Evolutionary conservation across 192 early-diverging fungal genomes (phyloP).

Genomic region (Gaertneriomyces sp.): DNA sequence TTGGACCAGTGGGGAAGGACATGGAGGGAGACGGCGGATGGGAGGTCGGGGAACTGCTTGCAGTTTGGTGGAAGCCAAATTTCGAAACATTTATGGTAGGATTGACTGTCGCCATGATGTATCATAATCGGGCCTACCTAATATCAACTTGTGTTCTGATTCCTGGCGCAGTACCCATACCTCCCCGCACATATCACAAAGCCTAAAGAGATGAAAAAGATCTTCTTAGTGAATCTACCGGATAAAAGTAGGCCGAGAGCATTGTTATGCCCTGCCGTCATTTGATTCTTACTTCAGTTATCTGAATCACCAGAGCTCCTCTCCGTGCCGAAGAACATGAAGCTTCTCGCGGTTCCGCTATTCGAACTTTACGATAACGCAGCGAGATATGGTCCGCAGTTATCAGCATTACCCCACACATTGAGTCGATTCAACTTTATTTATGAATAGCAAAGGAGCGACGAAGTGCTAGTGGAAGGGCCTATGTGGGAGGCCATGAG

Average conservation of each 20-base stretch:
- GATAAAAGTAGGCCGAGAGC: slow-evolving; percentile 51
- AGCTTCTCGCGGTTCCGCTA: slow-evolving; percentile 72
- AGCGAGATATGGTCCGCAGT: slow-evolving; percentile 68
- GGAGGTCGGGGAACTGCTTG: slow-evolving; percentile 71
- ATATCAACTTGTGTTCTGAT: neutral
- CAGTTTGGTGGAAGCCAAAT: slow-evolving; percentile 70
- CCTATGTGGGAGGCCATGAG: no score
- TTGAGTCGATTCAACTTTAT: slow-evolving; percentile 51
- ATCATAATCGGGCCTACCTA: neutral
- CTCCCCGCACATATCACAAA: slow-evolving; percentile 71
- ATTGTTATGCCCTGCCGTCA: neutral
- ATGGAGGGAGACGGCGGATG: slow-evolving; percentile 47
- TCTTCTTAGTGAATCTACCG: slow-evolving; percentile 72
- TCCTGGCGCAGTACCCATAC: slow-evolving; percentile 65
- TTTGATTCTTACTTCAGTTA: neutral
- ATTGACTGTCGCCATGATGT: slow-evolving; percentile 5
- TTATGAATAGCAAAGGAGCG: slow-evolving; percentile 16
- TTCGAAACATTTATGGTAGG: slow-evolving; percentile 75
- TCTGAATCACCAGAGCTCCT: slow-evolving; percentile 48
- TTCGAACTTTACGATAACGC: slow-evolving; percentile 78
- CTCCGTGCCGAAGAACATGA: slow-evolving; percentile 73
- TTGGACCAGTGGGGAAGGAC: slow-evolving; percentile 45
- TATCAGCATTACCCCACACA: slow-evolving; percentile 63
- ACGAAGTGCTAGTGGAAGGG: no score
- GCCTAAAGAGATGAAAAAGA: slow-evolving; percentile 72